Evolutionary conservation across 495 filamentous ascomycete genomes (phyloP), one percentile per base, ranked within the genome.

Genomic region (Penicillium silybi): DNA sequence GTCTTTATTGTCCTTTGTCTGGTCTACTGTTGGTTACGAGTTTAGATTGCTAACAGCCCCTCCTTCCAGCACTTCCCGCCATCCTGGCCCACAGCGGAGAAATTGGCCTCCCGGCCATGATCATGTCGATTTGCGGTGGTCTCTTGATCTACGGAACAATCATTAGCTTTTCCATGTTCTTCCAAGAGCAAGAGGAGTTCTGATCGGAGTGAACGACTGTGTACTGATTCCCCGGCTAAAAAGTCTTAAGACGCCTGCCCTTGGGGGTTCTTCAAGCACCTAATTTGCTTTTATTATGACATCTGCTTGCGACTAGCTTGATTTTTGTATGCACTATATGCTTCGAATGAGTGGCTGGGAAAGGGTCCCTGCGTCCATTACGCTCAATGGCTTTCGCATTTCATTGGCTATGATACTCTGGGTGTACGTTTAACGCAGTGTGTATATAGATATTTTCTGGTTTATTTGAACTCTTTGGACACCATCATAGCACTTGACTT

Each of bases 61-160:
- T 19, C 44, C 50, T 27, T 46, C 45, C 54, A 97, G 93, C 95
- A 18, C 79, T 99, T n/a, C 93, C 93, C n/a, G 82, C 82, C 7
- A 72, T 96, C 38, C 81, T 99, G 25, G 90, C 90, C 15, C 93
- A 96, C 71, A 88, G 86, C 54, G 82, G 79, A 41, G 73, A 89
- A 38, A 97, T 99, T 57, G 59, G 80, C 46, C 65, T 85, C 37
- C 80, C 88, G n/a, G 93, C 93, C 26, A 96, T 96, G 89, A 72
- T 88, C 67, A 97, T 99, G 93, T 92, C 85, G 25, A 88, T 97
- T 58, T 70, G 93, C 44, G 93, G 93, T 18, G 93, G 93, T 39
- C 70, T 96, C 37, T 69, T 99, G 67, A 97, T 97, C 59, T 99
- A 99, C 68, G 90, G 90, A 29, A 99, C 93, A 13, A 96, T 99